A percentile compares a stretch with the other conserved stretches of the same genome.
Conservation (phyloP, 768 basidiomycete genomes). For the Suillus hirtellus region DNA sequence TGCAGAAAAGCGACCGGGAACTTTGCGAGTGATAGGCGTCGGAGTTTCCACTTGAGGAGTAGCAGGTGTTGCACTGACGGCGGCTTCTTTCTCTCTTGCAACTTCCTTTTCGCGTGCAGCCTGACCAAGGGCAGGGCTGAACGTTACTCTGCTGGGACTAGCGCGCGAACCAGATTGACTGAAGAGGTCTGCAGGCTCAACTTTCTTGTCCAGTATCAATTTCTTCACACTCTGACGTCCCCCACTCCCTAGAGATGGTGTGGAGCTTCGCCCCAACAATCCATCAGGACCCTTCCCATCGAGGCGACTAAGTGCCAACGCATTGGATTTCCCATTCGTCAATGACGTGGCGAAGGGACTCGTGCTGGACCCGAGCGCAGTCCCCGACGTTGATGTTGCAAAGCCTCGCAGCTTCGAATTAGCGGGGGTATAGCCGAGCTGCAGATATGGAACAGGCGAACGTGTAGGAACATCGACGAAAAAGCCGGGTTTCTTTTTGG, state of each 20-base stretch:
- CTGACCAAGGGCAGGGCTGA: constrained; percentile 73
- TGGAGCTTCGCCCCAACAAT: constrained; percentile 55
- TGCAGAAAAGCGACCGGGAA: constrained; percentile 42
- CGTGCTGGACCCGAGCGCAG: constrained; percentile 33
- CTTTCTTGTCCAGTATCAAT: constrained; percentile 82
- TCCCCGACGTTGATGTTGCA: constrained; percentile 41
- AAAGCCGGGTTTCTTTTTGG: constrained; percentile 77
- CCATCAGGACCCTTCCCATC: constrained; percentile 43
- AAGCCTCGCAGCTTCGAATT: constrained; percentile 74
- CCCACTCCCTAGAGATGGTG: constrained; percentile 68
- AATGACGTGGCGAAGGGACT: constrained; percentile 47
- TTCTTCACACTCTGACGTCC: constrained; percentile 88
- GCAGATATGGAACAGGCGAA: constrained; percentile 66
- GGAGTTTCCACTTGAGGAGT: constrained; percentile 36
- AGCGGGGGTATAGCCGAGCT: constrained; percentile 62
- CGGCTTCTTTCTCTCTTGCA: constrained; percentile 37
- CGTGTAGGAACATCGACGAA: constrained; percentile 77
- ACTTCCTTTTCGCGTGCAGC: constrained; percentile 76
- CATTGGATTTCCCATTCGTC: constrained; percentile 54
- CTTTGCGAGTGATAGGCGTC: constrained; percentile 37
- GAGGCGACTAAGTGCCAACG: constrained; percentile 52
- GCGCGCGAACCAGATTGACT: constrained; percentile 41
- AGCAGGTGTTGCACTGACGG: constrained; percentile 19
- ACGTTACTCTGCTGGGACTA: constrained; percentile 53
- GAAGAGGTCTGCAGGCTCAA: constrained; percentile 73